Evolutionary conservation across 176 grass and related monocot genomes (phyloP).

Genomic region (Aegilops umbellulata): DNA sequence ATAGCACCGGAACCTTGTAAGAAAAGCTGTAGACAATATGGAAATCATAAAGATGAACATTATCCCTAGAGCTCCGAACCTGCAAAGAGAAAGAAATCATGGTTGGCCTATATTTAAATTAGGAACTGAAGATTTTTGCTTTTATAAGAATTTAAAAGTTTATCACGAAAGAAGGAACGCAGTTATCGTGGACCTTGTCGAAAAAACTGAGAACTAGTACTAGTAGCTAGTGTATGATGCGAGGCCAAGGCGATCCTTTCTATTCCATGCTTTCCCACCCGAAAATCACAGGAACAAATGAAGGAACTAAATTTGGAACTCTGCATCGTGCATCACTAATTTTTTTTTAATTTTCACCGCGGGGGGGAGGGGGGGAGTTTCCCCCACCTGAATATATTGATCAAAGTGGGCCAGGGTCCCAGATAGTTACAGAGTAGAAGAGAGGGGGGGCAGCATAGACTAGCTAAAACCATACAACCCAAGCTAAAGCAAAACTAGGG

Average conservation of each 20-base stretch:
- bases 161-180: neutral
- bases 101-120: neutral
- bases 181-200: neutral
- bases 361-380: no score
- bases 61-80: slow-evolving; percentile 44
- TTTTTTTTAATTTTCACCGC: no score
- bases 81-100: slow-evolving; percentile 35
- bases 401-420: no score
- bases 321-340: no score
- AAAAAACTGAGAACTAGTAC: neutral
- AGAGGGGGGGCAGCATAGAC: no score
- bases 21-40: slow-evolving; percentile 85
- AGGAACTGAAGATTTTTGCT: neutral
- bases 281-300: neutral
- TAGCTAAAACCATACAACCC: no score
- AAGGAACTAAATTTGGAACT: neutral
- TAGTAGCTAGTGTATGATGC: neutral
- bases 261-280: neutral
- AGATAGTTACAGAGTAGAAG: no score
- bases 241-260: neutral
- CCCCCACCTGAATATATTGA: no score
- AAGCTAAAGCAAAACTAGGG: no score
- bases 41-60: slow-evolving; percentile 72
- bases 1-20: slow-evolving; percentile 81
- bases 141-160: neutral